These are phyloP conservation scores for Priceomyces haplophilus DNA, from an alignment of 805 yeast species.

Conservation along the genomic window DNA sequence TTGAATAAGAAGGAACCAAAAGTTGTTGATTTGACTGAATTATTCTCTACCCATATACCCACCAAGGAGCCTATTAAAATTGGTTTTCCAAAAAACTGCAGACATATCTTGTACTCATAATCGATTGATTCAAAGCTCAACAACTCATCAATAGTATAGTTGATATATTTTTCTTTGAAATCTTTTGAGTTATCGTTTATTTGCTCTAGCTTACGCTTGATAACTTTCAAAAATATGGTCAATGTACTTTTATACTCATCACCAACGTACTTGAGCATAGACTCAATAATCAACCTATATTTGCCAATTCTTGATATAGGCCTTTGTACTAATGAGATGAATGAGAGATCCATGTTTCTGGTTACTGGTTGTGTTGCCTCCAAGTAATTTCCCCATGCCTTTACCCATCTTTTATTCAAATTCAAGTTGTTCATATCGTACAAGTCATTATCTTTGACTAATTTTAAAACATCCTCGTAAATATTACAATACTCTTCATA, in stretches of 20 bases:
- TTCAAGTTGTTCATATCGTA: constrained; percentile 2
- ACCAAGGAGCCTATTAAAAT: constrained; percentile 42
- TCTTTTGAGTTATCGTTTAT: constrained; percentile 23
- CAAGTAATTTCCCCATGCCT: constrained; percentile 34
- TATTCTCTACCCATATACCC: constrained; percentile 36
- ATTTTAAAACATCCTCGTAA: constrained; percentile 29
- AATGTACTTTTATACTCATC: constrained; percentile 11
- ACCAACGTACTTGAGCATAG: constrained; percentile 28
- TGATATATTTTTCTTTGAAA: constrained; percentile 19
- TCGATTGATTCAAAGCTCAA: constrained; percentile 10
- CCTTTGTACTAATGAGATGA: constrained; percentile 50
- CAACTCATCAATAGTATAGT: constrained; percentile 15
- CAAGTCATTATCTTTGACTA: constrained; percentile 26
- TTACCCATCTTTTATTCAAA: constrained; percentile 17
- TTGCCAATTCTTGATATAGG: constrained; percentile 51
- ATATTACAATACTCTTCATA: constrained; percentile 34
- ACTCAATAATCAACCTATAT: constrained; percentile 50
- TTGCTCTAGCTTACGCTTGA: constrained; percentile 21
- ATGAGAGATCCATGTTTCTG: constrained; percentile 46
- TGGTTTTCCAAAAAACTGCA: constrained; percentile 48
- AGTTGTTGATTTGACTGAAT: constrained; percentile 7
- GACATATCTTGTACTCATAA: constrained; percentile 13
- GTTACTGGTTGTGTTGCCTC: constrained; percentile 41
- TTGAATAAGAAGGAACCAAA: constrained; percentile 46
- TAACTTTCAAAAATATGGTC: constrained; percentile 10